Base-by-base conservation (phyloP, 2,329 filamentous ascomycete genomes). In the Tolypocladium cylindrosporum region DNA sequence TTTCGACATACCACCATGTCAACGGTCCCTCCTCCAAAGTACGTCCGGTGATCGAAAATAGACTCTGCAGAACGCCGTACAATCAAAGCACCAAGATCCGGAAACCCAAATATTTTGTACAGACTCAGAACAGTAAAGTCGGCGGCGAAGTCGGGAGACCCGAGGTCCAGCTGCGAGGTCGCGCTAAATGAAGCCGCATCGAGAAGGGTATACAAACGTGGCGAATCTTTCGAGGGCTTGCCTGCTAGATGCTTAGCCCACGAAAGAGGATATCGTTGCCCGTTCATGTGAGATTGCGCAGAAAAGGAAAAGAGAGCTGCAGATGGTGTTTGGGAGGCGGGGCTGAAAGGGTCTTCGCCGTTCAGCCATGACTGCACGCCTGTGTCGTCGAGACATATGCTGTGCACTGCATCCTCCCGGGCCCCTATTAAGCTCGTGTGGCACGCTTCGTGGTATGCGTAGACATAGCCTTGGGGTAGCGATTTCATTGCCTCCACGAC, bases 81-180 rank as follows among this genome's bases (percentile, higher is more conserved):
- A 37, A 97, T 85, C 59, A 99, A 74, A 1, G 87, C 91, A 1
- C 93, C 93, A 2, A 97, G 77, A 68, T 97, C 90, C 0, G 93
- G 93, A 63, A 97, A 97, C 1, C 94, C 93, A 70, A 97, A 97
- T n/a, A 97, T 92, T 71, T 97, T 99, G 75, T 97, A 95, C 62
- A 97, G 85, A 71, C 92, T 97, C 48, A 97, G 67, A 0, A 90
- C 88, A 0, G 84, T 87, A 63, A 97, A 97, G 69, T 97, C 93
- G 1, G 93, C 89, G 0, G 88, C 85, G 0, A 73, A 68, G 0
- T 77, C 74, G 0, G 79, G 64, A 63, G 89, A 74, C 57, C 83
- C 77, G 2, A 97, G 75, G 66, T 95, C 83, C 8, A 97, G 76
- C 1, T 84, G 84, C 5, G 89, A 84, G 0, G 92, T 96, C 9